A percentile compares a stretch with the other conserved stretches of the same genome.
Evolutionary conservation across 306 rosid species (phyloP).

Genomic region (Cucumis cinereus): DNA sequence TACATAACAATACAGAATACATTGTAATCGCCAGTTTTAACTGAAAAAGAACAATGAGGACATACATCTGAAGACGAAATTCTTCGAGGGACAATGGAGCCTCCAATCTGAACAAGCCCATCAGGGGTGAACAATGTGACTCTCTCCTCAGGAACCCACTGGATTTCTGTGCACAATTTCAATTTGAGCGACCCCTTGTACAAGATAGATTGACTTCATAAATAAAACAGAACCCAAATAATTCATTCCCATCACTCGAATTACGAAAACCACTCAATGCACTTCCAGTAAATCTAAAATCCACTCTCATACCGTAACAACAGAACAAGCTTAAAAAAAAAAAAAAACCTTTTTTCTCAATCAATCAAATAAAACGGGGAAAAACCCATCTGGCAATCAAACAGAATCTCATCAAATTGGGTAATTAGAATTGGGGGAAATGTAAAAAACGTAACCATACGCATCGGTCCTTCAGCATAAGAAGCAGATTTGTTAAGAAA

Average conservation of each 20-base stretch:
- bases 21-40: not conserved
- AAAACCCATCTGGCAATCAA: not conserved
- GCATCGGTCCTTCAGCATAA: not conserved
- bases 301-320: not conserved
- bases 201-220: not conserved
- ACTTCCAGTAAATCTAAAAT: not conserved
- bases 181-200: constrained; percentile 4
- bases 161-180: constrained; percentile 48
- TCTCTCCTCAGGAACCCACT: constrained; percentile 72
- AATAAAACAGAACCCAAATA: not conserved
- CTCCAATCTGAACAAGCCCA: constrained; percentile 90
- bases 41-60: not conserved
- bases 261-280: not conserved
- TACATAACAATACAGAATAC: not conserved
- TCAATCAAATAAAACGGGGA: not conserved
- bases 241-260: not conserved
- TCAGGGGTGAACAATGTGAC: constrained; percentile 84
- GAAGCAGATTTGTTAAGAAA: not conserved
- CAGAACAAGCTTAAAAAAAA: not conserved
- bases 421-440: not conserved
- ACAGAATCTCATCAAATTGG: not conserved
- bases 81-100: constrained; percentile 66
- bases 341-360: not conserved
- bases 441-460: not conserved
- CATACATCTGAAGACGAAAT: constrained; percentile 54